These are phyloP conservation scores for Paraphoma sp. DNA, from an alignment of 2,329 filamentous ascomycete species.

Conservation along the genomic window DNA sequence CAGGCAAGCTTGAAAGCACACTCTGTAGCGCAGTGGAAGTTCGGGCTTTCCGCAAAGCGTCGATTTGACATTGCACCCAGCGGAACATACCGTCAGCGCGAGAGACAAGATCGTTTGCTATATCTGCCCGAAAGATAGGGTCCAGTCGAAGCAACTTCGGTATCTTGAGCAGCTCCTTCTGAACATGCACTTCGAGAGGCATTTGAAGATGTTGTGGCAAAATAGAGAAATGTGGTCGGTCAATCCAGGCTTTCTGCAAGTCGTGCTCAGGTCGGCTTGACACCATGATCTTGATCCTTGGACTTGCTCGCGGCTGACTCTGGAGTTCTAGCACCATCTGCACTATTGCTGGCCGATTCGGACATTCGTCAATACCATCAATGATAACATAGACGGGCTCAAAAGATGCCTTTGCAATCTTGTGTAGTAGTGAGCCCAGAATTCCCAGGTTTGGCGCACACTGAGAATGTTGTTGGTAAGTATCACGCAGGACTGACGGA, in stretches of 20 bases:
- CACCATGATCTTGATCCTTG: not conserved
- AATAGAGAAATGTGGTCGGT: not conserved
- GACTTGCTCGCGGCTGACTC: not conserved
- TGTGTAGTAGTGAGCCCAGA: not conserved
- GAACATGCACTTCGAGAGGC: not conserved
- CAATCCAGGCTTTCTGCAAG: not conserved
- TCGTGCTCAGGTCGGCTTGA: conserved; percentile 1
- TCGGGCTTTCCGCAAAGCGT: not conserved
- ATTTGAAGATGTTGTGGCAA: not conserved
- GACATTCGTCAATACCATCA: not conserved
- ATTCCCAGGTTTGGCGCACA: not conserved
- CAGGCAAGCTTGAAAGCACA: not conserved
- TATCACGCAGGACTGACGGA: not conserved
- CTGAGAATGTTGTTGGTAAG: not conserved
- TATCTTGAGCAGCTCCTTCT: not conserved
- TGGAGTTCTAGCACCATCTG: not conserved
- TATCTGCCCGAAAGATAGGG: not conserved
- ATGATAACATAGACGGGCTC: not conserved
- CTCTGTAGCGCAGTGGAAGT: not conserved
- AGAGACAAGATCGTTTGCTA: not conserved
- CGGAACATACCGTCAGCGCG: conserved; percentile 38
- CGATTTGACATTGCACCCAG: conserved; percentile 1
- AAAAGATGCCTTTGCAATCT: not conserved
- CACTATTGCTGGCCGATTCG: not conserved
- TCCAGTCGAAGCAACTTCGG: not conserved